phyloP scores from a whole-genome alignment of 2,329 filamentous ascomycete species.

The Atkinsonella hypoxylon region DNA sequence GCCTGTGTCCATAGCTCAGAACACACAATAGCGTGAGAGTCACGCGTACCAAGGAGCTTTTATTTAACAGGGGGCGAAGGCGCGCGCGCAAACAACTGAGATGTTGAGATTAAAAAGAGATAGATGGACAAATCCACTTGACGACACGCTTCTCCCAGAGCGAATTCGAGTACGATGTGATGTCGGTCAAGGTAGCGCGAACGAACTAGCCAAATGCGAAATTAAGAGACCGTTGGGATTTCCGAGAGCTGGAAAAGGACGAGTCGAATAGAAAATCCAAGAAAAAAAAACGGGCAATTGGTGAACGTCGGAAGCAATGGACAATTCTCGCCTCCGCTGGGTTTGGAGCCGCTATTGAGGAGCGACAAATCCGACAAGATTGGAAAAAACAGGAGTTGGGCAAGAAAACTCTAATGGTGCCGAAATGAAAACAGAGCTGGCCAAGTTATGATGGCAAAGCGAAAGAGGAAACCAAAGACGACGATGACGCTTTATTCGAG shows the following conservation, averaged over 20 bases:
- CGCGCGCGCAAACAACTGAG: not conserved
- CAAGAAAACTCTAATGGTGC: not conserved
- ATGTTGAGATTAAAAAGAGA: not conserved
- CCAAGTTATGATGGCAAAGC: not conserved
- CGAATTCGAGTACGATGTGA: not conserved
- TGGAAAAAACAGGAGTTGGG: not conserved
- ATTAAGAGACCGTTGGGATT: not conserved
- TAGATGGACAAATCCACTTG: not conserved
- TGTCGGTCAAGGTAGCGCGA: not conserved
- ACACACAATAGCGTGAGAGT: not conserved
- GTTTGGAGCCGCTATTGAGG: not conserved
- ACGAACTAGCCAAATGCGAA: not conserved
- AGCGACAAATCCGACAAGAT: not conserved
- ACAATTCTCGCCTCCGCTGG: not conserved
- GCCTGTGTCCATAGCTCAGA: slow-evolving; percentile 75
- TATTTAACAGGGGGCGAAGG: not conserved
- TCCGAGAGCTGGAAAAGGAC: slow-evolving; percentile 6
- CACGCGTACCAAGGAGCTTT: not conserved
- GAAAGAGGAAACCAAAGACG: not conserved
- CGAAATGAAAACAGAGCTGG: not conserved
- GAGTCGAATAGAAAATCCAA: slow-evolving; percentile 2
- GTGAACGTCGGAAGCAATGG: slow-evolving; percentile 3
- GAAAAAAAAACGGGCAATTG: not conserved
- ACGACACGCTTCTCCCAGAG: not conserved
- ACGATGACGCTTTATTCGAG: not conserved